phyloP scores from a whole-genome alignment of 1,284 basidiomycete genomes.

The Athelia psychrophila region DNA sequence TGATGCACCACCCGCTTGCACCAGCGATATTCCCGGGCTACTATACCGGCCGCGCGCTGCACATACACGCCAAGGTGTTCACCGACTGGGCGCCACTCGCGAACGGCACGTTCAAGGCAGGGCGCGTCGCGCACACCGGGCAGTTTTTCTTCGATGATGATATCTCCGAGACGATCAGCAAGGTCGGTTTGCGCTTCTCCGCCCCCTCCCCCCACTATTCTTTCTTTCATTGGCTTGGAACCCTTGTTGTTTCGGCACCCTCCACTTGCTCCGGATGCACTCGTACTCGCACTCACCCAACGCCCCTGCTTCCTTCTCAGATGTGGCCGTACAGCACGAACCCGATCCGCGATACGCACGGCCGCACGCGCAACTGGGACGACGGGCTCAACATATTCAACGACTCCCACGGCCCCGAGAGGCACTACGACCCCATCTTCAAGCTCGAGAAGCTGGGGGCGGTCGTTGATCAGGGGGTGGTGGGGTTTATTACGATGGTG shows the following conservation, averaged over 20 bases:
- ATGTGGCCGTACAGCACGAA: constrained; percentile 49
- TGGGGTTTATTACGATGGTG: neutral
- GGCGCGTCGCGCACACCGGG: constrained; percentile 50
- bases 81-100: constrained; percentile 30
- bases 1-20: too few species aligned
- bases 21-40: constrained; percentile 68
- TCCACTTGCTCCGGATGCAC: too few species aligned
- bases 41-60: constrained; percentile 51
- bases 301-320: constrained; percentile 13
- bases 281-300: too few species aligned
- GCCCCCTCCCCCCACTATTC: too few species aligned
- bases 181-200: constrained; percentile 23
- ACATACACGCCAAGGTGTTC: constrained; percentile 53
- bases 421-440: neutral
- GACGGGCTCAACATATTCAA: constrained; percentile 50
- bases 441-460: neutral
- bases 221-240: too few species aligned
- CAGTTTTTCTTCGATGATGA: constrained; percentile 69
- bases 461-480: neutral
- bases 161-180: constrained; percentile 45
- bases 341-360: constrained; percentile 39
- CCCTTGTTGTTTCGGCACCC: too few species aligned
- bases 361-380: constrained; percentile 46
- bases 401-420: constrained; percentile 24
- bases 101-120: constrained; percentile 44